A percentile compares a stretch with the other conserved stretches of the same genome.
These are phyloP conservation scores for Neurospora africana DNA, from an alignment of 495 filamentous ascomycete genomes.

Conservation along the genomic window DNA sequence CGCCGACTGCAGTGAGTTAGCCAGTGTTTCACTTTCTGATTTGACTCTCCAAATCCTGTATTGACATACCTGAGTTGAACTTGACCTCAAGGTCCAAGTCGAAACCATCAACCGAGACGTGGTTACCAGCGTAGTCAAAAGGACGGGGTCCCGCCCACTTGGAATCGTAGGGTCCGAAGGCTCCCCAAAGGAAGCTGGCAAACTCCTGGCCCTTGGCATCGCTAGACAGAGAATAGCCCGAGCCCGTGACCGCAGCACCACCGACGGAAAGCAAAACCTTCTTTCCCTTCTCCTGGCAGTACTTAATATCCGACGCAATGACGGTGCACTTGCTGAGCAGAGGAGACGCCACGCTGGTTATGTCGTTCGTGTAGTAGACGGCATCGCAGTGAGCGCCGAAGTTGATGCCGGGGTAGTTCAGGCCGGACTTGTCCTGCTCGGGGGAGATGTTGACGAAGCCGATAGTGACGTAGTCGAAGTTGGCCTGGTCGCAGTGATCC, in stretches of 20 bases:
- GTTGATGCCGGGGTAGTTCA: conserved; percentile 31
- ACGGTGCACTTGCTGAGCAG: conserved; percentile 32
- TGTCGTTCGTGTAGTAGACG: conserved; percentile 18
- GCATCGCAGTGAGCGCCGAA: conserved; percentile 29
- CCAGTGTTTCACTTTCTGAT: not conserved
- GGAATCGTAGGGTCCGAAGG: conserved; percentile 47
- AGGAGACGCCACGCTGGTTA: conserved; percentile 19
- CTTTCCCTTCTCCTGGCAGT: conserved; percentile 53
- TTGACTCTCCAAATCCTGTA: not conserved
- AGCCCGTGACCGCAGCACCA: conserved; percentile 24
- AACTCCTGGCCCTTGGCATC: conserved; percentile 41
- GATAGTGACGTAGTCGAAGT: conserved; percentile 32
- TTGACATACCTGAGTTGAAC: conserved; percentile 12
- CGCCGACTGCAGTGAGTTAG: conserved; percentile 9
- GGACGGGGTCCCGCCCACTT: conserved; percentile 40
- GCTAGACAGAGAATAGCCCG: conserved; percentile 37
- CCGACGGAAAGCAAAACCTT: conserved; percentile 57
- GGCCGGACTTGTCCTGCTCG: conserved; percentile 20
- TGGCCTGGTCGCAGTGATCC: conserved; percentile 19
- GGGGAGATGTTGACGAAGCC: conserved; percentile 34
- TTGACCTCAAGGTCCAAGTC: conserved; percentile 54
- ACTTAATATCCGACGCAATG: conserved; percentile 43
- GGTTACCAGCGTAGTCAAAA: conserved; percentile 38
- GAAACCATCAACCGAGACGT: conserved; percentile 51
- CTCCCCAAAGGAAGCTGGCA: conserved; percentile 53